Evolutionary conservation across 306 rosid species (phyloP), one percentile per base, ranked within the genome.

Genomic region (Glycine soja): DNA sequence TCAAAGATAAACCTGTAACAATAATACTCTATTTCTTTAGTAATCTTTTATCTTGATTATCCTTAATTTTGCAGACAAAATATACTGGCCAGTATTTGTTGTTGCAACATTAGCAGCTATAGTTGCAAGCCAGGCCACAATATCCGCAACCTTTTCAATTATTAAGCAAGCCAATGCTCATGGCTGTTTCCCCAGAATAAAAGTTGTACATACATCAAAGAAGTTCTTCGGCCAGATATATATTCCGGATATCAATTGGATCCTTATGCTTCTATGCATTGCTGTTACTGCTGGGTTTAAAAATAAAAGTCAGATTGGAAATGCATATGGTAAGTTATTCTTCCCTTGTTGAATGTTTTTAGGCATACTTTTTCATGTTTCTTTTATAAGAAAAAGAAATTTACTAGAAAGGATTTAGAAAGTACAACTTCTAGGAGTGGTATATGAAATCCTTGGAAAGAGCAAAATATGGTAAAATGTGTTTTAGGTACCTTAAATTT

Each of bases 101-200:
- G 89, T 95, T 75, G 99, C 99, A 79, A 93, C 97, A 32, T 88
- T 89, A 54, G 99, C 99, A 53, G 99, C 99, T 43, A 13, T 93
- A 81, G 97, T 95, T 70, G 99, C 97, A 51, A 95, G 97, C 82
- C 99, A 95, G 83, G 97, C 98, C 48, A 95, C 98, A 15, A 91
- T 95, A 82, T 80, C 92, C 9, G 98, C 99, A 64, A 92, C 98
- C 7, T 95, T 90, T 83, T 91, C 98, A 10, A 80, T 95, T 68
- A 88, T 93, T 79, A 93, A 95, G 94, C 98, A 95, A 85, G 99
- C 99, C 80, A 90, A 85, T 84, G 90, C 99, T 11, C 97, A 83
- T 76, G 98, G 99, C 40, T 95, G 98, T 74, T 95, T 95, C 85
- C 99, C 98, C 3, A 89, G 99, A 82, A 95, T 95, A 72, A 95